Base-by-base conservation (phyloP, 441 rosid species). In the Metrosideros polymorpha region DNA sequence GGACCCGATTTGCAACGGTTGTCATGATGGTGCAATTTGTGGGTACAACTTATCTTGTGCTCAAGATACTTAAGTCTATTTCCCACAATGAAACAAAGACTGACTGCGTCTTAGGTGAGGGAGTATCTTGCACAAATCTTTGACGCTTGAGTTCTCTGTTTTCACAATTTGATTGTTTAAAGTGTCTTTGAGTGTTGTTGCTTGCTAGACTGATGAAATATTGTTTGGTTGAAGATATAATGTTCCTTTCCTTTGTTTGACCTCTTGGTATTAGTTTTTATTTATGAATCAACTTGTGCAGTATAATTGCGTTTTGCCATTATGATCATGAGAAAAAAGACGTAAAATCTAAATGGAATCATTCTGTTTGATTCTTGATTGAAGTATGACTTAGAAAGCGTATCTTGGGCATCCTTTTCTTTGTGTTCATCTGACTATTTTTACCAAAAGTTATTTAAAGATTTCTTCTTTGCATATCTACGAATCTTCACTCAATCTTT, bases 1-100 rank as follows among this genome's bases (percentile, higher is more conserved):
- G 99, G 98, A 91, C 94, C 79, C 91, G 98, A 29, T 91, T 94
- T 53, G 91, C 94, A 9, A 89, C 91, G 89, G 89, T 92, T 88
- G 88, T 97, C 85, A 92, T 98, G 43, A 77, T 92, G 55, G 85
- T 95, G 91, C 99, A 97, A 88, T 87, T 93, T 85, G 25, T 90
- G 84, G 91, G 93, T 87, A 96, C 98, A 83, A 85, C 92, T 86
- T 96, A 93, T 90, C 96, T 96, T 84, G 77, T 93, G 88, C 89
- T 91, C 89, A 87, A 76, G 82, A 91, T 94, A 87, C 90, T 90
- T 84, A 88, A 82, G 85, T 93, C 89, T 91, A 86, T 89, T 89
- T 91, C 98, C 89, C 88, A 77, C 59, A 87, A 91, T 90, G 92
- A 87, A 85, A 83, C 89, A 85, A 89, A 94, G 66, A 90, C 84